Conservation (phyloP, 1,284 basidiomycete species). For the Rhodofomes roseus region DNA sequence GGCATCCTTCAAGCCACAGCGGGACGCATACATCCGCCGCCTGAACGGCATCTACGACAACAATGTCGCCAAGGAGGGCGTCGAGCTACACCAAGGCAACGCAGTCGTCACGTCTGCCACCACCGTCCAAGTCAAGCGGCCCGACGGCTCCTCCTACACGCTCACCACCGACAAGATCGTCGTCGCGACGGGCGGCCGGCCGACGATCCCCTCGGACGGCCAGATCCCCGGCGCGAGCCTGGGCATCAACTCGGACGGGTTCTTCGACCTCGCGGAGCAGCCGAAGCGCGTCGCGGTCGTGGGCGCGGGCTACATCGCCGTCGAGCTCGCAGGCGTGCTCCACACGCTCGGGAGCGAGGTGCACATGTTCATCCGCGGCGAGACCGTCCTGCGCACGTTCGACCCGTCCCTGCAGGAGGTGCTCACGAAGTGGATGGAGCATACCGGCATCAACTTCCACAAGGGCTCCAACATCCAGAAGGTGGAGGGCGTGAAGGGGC, state of each 20-base stretch:
- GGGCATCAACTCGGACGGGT: conserved; percentile 93
- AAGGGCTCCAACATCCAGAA: conserved; percentile 73
- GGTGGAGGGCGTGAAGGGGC: conserved; percentile 72
- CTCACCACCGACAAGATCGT: conserved; percentile 75
- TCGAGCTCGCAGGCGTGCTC: conserved; percentile 90
- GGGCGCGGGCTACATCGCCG: conserved; percentile 96
- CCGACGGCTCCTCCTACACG: conserved; percentile 63
- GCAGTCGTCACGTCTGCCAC: conserved; percentile 69
- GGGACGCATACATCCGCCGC: conserved; percentile 91
- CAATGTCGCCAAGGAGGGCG: conserved; percentile 86
- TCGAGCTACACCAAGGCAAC: conserved; percentile 85
- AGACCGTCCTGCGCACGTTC: conserved; percentile 90
- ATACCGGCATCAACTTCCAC: conserved; percentile 88
- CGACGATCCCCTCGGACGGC: conserved; percentile 77
- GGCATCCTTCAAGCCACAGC: conserved; percentile 88
- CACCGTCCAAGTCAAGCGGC: conserved; percentile 63
- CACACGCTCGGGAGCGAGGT: conserved; percentile 87
- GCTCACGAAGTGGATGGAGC: conserved; percentile 92
- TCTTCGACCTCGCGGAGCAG: conserved; percentile 90
- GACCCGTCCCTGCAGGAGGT: conserved; percentile 86
- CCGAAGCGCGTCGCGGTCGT: conserved; percentile 93
- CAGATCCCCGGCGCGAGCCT: conserved; percentile 86
- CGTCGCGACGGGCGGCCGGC: conserved; percentile 86
- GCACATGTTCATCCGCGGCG: conserved; percentile 87
- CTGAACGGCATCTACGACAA: conserved; percentile 92